Evolutionary conservation across 352 stramenopile species (phyloP), one percentile per base, ranked within the genome.

Genomic region (Phytophthora crassamura): DNA sequence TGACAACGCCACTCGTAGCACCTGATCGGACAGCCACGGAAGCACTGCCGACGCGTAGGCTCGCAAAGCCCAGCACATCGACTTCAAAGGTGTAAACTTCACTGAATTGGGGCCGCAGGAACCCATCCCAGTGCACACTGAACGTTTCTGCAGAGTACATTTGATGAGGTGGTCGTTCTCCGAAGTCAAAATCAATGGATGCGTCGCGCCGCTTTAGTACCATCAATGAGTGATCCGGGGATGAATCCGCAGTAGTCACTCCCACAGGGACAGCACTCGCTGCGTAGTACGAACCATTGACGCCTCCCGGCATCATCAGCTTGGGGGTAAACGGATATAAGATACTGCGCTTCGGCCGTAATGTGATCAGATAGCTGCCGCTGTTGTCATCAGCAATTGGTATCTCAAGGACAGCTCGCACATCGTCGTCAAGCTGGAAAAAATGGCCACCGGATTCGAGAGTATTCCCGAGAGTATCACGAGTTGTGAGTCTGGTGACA

Each of bases 21-120:
- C 40, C 63, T 42, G 12, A 16, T 40, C 40, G n/a, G 36, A 48
- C 25, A 53, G 30, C 18, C 60, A 39, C 70, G 64, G 28, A 57
- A 7, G 40, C 16, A 22, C 60, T 65, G 16, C 39, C 39, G 11
- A 91, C 40, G 1, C 34, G 58, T 2, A 89, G 33, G 65, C 54
- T 62, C n/a, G 73, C 54, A 4, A 75, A 55, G 8, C 84, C 82
- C 12, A 65, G 46, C 1, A 81, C 59, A 5, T 74, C 54, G 15
- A 75, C 57, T 33, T 79, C 69, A 48, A 93, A 83, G 9, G 64
- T 84, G 64, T 88, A 91, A 25, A 78, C 47, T 45, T 93, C 81
- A 16, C 61, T 86, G 58, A 76, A 90, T 9, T 35, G 22, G 4
- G 85, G 73, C 4, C 78, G 38, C 5, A 91, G 7, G 34, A 75